Base-by-base conservation (phyloP, 352 stramenopile species). In the Globisporangium splendens region DNA sequence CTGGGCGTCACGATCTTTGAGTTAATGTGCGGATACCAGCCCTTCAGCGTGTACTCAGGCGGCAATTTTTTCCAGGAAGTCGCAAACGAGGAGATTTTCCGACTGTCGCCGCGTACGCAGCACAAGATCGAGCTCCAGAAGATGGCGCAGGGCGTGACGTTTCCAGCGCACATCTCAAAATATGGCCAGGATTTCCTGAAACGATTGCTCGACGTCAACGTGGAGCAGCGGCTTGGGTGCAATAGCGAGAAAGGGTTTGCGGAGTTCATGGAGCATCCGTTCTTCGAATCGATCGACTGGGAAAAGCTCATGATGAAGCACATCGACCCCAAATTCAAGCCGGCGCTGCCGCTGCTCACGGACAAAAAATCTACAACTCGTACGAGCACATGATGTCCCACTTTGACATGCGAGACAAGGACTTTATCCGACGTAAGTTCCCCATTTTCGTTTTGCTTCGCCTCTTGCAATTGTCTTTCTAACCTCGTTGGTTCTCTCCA, bases 341-440 rank as follows among this genome's bases (percentile, higher is more conserved):
- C 86, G 8, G 68, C 61, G 10, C 55, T 93, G 47, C 68, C 79
- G 15, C 61, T 76, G 41, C 69, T 89, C 38, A 83, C 71, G 38
- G 84, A 93, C 64, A 91, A 90, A 64, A 88, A 61, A 88, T 90
- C 48, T 93, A 93, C 66, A 89, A 86, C 54, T 88, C 72, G 11
- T 95, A 93, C 62, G 77, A 93, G 47, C 77, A 91, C 56, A 92
- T 93, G 81, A 93, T 95, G 84, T 83, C 84, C n/a, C 75, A 91
- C 56, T 91, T 93, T 54, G 80, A 93, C 59, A 84, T 85, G 60
- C 79, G 81, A 17, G 77, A 93, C 72, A 88, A 90, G 70, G 74
- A 89, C 68, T 91, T 91, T 63, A 88, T 88, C 61, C 77, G 86
- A 73, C 75, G 81, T 95, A 79, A 54, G 81, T 84, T 24, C n/a